phyloP scores from a whole-genome alignment of 179 eudicot species.

The Beta macrorhiza region DNA sequence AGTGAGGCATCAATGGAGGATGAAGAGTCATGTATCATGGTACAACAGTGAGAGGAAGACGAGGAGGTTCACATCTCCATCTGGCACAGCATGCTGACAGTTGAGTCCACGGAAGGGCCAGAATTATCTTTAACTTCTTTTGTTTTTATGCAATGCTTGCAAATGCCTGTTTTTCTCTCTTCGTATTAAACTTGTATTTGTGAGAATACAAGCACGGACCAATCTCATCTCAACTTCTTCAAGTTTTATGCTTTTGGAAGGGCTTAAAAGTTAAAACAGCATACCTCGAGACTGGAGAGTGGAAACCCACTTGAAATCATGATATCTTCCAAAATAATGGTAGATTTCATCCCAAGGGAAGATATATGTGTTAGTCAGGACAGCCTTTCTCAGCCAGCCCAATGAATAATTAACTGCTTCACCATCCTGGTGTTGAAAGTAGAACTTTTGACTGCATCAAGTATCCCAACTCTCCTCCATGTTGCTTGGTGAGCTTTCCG shows the following conservation, averaged over 20 bases:
- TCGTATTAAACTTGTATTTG: too few relatives aligned
- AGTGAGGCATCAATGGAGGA: neutral
- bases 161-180: too few relatives aligned
- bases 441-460: neutral
- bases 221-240: neutral
- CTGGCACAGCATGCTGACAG: too few relatives aligned
- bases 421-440: neutral
- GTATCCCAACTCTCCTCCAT: too few relatives aligned
- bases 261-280: neutral
- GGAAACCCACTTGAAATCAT: neutral
- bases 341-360: neutral
- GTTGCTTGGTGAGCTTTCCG: neutral
- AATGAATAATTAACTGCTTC: neutral
- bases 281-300: neutral
- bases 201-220: too few relatives aligned
- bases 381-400: neutral
- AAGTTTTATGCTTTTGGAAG: neutral
- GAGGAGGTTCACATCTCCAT: too few relatives aligned
- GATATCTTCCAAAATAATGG: neutral
- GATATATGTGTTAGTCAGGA: neutral
- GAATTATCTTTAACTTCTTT: too few relatives aligned
- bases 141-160: too few relatives aligned
- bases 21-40: neutral
- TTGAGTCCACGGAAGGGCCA: too few relatives aligned
- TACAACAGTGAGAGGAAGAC: neutral